Percentiles rank a stretch among this genome's conserved stretches.
These are phyloP conservation scores for Aquanectria penicillioides DNA, from an alignment of 2,329 filamentous ascomycete genomes.

Conservation along the genomic window DNA sequence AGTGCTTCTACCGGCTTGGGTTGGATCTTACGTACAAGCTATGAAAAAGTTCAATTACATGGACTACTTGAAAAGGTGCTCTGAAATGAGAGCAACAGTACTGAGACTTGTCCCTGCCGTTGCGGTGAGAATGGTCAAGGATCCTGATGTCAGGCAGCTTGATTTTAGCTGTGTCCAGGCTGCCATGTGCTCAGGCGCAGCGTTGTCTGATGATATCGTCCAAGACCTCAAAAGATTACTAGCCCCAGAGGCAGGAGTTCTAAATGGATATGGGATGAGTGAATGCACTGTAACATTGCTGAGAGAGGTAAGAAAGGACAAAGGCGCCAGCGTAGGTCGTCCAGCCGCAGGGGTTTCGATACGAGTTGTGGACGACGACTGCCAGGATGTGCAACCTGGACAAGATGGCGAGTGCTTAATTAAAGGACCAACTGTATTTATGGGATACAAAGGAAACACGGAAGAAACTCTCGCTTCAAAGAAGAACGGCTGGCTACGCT, in stretches of 20 bases:
- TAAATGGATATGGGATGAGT: constrained; percentile 41
- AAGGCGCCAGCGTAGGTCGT: constrained; percentile 32
- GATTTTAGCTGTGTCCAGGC: constrained; percentile 28
- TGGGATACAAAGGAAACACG: constrained; percentile 41
- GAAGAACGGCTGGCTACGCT: constrained; percentile 43
- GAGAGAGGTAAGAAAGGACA: constrained; percentile 28
- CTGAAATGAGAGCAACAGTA: constrained; percentile 31
- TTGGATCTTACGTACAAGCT: constrained; percentile 32
- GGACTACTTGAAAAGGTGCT: constrained; percentile 31
- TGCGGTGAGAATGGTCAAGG: constrained; percentile 34
- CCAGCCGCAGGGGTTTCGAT: constrained; percentile 30
- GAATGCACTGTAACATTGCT: constrained; percentile 35
- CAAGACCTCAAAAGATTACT: constrained; percentile 23
- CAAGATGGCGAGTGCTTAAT: constrained; percentile 42
- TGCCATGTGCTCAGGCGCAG: constrained; percentile 35
- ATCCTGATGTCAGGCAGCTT: constrained; percentile 22
- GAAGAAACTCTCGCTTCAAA: constrained; percentile 39
- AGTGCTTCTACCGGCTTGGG: constrained; percentile 33
- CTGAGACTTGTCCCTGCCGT: constrained; percentile 37
- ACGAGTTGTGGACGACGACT: constrained; percentile 44
- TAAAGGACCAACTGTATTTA: constrained; percentile 40
- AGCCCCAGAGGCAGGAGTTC: constrained; percentile 20
- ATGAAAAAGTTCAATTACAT: constrained; percentile 36
- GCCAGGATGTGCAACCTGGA: constrained; percentile 39
- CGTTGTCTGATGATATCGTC: constrained; percentile 31